phyloP scores from a whole-genome alignment of 768 basidiomycete genomes.

The Termitomyces titanicus region DNA sequence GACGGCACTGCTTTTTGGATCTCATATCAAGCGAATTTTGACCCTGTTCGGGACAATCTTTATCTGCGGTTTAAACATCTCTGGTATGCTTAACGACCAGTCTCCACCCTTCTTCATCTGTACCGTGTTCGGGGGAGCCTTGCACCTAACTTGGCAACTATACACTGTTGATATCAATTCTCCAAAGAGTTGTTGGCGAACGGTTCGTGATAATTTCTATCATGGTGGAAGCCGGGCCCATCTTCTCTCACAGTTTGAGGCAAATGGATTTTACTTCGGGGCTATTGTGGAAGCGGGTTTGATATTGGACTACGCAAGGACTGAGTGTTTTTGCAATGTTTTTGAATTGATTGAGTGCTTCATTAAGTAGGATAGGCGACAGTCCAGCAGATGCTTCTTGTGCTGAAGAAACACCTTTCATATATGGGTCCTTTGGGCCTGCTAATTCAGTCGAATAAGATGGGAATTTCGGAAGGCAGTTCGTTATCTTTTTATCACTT shows the following conservation, averaged over 20 bases:
- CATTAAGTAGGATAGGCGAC: too few species aligned
- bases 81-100: conserved; percentile 24
- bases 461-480: too few species aligned
- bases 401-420: too few species aligned
- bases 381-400: too few species aligned
- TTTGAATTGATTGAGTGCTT: background rate
- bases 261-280: conserved; percentile 10
- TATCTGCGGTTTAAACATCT: conserved; percentile 18
- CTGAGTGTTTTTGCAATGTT: too few species aligned
- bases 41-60: conserved; percentile 30
- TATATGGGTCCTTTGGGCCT: too few species aligned
- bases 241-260: conserved; percentile 2
- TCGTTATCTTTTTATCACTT: too few species aligned
- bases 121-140: conserved; percentile 1
- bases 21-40: conserved; percentile 39
- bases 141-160: conserved; percentile 10
- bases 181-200: conserved; percentile 10
- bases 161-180: conserved; percentile 9
- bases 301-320: conserved; percentile 4
- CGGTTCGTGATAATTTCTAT: background rate
- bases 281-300: conserved; percentile 5
- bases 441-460: too few species aligned
- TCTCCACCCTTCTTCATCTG: conserved; percentile 6
- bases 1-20: conserved; percentile 55
- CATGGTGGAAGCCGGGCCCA: background rate